Evolutionary conservation across 495 filamentous ascomycete species (phyloP), one percentile per base, ranked within the genome.

Genomic region (Sabuloglossum arenarium): DNA sequence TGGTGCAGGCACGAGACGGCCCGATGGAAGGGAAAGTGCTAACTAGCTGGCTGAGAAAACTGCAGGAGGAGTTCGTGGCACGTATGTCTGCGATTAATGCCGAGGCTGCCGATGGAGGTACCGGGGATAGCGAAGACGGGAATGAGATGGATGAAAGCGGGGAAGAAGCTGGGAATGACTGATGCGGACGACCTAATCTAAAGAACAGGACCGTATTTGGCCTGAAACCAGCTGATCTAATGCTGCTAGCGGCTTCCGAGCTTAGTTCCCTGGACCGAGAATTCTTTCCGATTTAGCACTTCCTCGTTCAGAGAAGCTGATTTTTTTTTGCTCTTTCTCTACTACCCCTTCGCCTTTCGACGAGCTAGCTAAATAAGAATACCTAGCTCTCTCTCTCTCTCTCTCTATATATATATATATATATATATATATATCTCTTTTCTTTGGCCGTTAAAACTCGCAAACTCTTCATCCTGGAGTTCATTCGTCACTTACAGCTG

Each of bases 61-160:
- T 95, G 23, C 84, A 90, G 62, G 77, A 76, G 53, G 84, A 94
- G 53, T 95, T 94, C 64, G 74, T 82, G 5, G 61, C 72, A 11
- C 70, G 77, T 25, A 91, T 94, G 86, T 71, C 75, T 56, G 71
- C 74, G 19, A 75, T 86, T 39, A 73, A 78, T 29, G 61, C 56
- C 6, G 65, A 75, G 3, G 64, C 34, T 51, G 9, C 6, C 1
- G 34, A 16, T 51, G 27, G 3, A n/a, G 42, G n/a, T 29, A 45
- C 10, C 54, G 55, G 27, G 6, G 30, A 50, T 12, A 32, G 6
- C 21, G 42, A 56, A 21, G 42, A 56, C 54, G 34, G 16, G 23
- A 45, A 16, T 50, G 54, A 56, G 31, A 50, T 14, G 30, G 29
- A 56, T 8, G 21, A 51, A 49, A 23, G 59, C n/a, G 59, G 54